Base-by-base conservation (phyloP, 2,329 filamentous ascomycete genomes). In the Arachnomyces sp. region DNA sequence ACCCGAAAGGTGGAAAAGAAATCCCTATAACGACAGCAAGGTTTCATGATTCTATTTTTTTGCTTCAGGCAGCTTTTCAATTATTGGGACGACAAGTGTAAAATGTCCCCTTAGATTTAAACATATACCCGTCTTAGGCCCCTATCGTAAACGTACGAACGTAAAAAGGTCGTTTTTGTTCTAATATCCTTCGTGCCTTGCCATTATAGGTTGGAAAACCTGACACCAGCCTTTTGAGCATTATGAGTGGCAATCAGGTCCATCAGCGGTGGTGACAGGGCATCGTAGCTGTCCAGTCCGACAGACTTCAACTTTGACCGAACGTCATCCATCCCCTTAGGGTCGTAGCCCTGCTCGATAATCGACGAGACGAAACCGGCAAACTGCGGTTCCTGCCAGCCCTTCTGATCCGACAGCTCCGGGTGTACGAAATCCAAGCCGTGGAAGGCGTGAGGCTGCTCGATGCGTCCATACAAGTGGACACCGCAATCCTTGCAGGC, bases 341-440 rank as follows among this genome's bases (percentile, higher is more conserved):
- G 74, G 34, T 72, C 59, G 50, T 76, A 80, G 1, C 80, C 80
- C 54, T 82, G 78, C 71, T 84, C 80, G 44, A 84, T 81, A 43
- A 83, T 76, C 41, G 73, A 79, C 28, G 73, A 77, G 30, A 84
- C 78, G 44, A 84, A 84, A 0, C 73, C 80, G 2, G 80, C 80
- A 49, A 84, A 84, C 53, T 83, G 79, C 5, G 78, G 78, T 63
- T 82, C 80, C 61, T 84, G 79, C 79, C 80, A 84, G n/a, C 79
- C 79, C 55, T 73, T 68, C 40, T 72, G 59, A 37, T 72, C 63
- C 13, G 71, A 75, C 33, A 84, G 62, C 61, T 84, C 80, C 1
- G 67, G 68, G 58, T 84, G 80, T 8, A 84, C 77, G 56, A 84
- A 84, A 56, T 81, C 78, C n/a, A 84, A 66, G 0, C 80, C 80